Base-by-base conservation (phyloP, 331 rosid species). In the Spiraea crenata region DNA sequence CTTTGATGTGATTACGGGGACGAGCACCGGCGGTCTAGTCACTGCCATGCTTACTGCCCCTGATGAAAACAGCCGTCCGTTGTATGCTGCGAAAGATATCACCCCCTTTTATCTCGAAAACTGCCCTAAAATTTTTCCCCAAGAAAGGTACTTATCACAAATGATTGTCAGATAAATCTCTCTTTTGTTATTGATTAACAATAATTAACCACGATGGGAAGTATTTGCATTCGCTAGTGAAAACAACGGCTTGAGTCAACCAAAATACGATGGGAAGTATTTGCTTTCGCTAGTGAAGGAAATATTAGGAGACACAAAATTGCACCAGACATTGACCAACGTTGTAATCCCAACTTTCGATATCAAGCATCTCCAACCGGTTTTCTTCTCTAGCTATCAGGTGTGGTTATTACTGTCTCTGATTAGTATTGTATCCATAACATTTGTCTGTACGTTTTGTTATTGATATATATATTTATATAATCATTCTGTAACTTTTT, bases 11-110 rank as follows among this genome's bases (percentile, higher is more conserved):
- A 25, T 25, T 25, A 25, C 31, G 31, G 31, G 31, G 31, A 25
- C 31, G 31, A 25, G 31, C 31, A 25, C 31, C 31, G 31, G 31
- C 31, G 31, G 31, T 25, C 31, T 25, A 25, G 31, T 25, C 31
- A 25, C 31, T 2, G 31, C 31, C 31, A 25, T 25, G 31, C 31
- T 25, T 25, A 25, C 31, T 25, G 31, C 2, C 31, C 31, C 31
- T 25, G 31, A 25, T 25, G 31, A 25, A 25, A 25, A 25, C 2
- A 25, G 2, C 31, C 31, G 31, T 25, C 31, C 31, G 31, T 25
- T 42, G 10, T 79, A 62, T 60, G 72, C 79, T 34, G 83, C 79
- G 2, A 79, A 79, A 49, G 83, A 80, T 10, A 64, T 80, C n/a
- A 70, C 39, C 40, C 48, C 51, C 20, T 74, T 80, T 56, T 80